Percentiles rank a stretch among this genome's conserved stretches.
Evolutionary conservation across 441 rosid genomes (phyloP).

Genomic region (Flueggea neowawraea): DNA sequence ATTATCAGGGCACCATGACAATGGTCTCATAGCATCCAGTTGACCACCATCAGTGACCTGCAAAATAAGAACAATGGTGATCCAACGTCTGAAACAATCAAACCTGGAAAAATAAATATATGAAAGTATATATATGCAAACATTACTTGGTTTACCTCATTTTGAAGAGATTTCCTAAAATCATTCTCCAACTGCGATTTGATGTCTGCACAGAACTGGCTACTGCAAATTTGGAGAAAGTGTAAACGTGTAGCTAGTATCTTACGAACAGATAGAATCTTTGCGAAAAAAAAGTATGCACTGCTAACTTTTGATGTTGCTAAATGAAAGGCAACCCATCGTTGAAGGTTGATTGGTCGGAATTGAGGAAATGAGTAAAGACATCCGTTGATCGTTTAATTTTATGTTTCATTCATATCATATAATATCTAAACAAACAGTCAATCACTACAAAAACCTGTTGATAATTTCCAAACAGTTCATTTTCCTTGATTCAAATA

Average conservation of each 20-base stretch:
- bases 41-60: slow-evolving; percentile 74
- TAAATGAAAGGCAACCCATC: too few species aligned
- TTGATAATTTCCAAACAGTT: too few species aligned
- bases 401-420: too few species aligned
- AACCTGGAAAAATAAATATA: slow-evolving; percentile 3
- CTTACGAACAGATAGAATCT: too few species aligned
- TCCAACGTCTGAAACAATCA: slow-evolving; percentile 1
- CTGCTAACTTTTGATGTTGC: too few species aligned
- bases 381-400: too few species aligned
- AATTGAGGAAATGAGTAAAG: too few species aligned
- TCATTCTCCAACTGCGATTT: slow-evolving; percentile 77
- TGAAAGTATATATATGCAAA: background rate
- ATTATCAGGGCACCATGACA: slow-evolving; percentile 92
- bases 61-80: slow-evolving; percentile 7
- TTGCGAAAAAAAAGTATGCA: too few species aligned
- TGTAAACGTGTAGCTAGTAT: background rate
- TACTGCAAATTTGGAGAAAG: slow-evolving; percentile 43
- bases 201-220: slow-evolving; percentile 81
- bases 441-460: too few species aligned
- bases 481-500: too few species aligned
- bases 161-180: slow-evolving; percentile 70
- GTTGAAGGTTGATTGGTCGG: too few species aligned
- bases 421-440: too few species aligned
- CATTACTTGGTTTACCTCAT: slow-evolving; percentile 40
- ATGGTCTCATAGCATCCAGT: slow-evolving; percentile 73